phyloP scores from a whole-genome alignment of 2,329 filamentous ascomycete genomes.

The Aspergillus nomiae region DNA sequence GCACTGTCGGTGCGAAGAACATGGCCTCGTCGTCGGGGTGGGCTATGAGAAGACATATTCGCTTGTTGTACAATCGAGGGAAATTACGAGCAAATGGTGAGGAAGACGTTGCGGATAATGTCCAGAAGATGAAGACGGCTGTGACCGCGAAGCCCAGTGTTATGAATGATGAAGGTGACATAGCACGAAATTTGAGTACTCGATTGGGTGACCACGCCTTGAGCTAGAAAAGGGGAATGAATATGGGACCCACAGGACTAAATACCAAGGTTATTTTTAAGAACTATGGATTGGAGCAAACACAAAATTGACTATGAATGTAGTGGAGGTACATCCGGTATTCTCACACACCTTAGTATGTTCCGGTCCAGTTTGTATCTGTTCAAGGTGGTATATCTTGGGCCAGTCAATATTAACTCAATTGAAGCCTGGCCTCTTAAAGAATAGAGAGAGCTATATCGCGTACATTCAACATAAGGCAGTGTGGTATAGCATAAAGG shows the following conservation, averaged over 20 bases:
- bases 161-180: conserved; percentile 25
- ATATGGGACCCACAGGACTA: not conserved
- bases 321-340: not conserved
- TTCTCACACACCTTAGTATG: not conserved
- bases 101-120: conserved; percentile 41
- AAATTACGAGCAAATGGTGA: conserved; percentile 42
- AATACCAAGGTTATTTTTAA: not conserved
- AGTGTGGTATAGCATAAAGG: not conserved
- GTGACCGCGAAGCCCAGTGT: conserved; percentile 40
- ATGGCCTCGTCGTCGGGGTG: conserved; percentile 99
- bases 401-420: not conserved
- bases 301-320: not conserved
- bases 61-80: conserved; percentile 74
- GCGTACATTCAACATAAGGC: not conserved
- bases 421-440: not conserved
- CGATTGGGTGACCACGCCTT: not conserved
- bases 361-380: not conserved
- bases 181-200: conserved; percentile 8
- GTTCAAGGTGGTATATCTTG: not conserved
- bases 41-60: conserved; percentile 88
- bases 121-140: conserved; percentile 47
- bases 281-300: not conserved
- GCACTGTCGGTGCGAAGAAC: conserved; percentile 92
- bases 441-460: not conserved
- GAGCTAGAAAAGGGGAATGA: not conserved